Evolutionary conservation across 306 rosid genomes (phyloP).

Genomic region (Malus domestica): ASM211411v1 NC_041792.1:31875407-31875906

Average conservation of each 20-base stretch:
- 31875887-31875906: not conserved
- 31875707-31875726: too few species aligned
- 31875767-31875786: not conserved
- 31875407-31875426: conserved; percentile 10
- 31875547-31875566: not conserved
- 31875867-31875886: not conserved
- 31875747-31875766: too few species aligned
- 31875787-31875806: conserved; percentile 4
- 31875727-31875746: too few species aligned
- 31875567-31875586: conserved; percentile 2
- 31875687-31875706: too few species aligned
- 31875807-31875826: not conserved
- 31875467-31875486: conserved; percentile 1
- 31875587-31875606: not conserved
- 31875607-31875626: too few species aligned
- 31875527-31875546: not conserved
- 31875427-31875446: conserved; percentile 7
- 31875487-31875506: conserved; percentile 38
- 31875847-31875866: not conserved
- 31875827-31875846: not conserved
- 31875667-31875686: too few species aligned
- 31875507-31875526: conserved; percentile 4
- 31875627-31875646: too few species aligned
- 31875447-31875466: conserved; percentile 1
- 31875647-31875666: too few species aligned